Evolutionary conservation across 2,329 filamentous ascomycete species (phyloP), one percentile per base, ranked within the genome.

Genomic region (Fusarium bulbicola): DNA sequence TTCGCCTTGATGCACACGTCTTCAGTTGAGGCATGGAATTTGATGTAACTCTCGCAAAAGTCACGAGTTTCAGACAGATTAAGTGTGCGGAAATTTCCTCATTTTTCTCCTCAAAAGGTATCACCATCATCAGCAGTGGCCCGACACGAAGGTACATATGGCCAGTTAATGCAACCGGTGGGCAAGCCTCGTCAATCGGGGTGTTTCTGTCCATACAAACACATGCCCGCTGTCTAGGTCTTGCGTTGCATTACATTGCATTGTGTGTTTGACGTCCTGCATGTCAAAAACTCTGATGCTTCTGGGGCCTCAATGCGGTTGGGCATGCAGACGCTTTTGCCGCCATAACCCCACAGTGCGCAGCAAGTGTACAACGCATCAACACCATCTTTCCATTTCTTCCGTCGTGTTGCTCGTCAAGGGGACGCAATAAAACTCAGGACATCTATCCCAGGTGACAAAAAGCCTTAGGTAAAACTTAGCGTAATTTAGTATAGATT

Each of bases 331-430:
- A 81, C 83, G 82, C 82, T 80, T 66, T 82, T 83, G 77, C 83
- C 82, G 82, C 84, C 74, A 82, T 79, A 50, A 81, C 79, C 79
- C 59, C 66, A 58, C 79, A 80, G 76, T 76, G 73, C 78, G 75
- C 66, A 78, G 78, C 74, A 70, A 77, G 80, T 85, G 85, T 82
- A 87, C 86, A 88, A 84, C 86, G 81, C 86, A 87, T 77, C 73
- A 72, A 77, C 73, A 76, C 75, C 76, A 75, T 71, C 75, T 77
- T 76, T 62, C 63, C 26, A 30, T 64, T 54, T 64, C 45, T 24
- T 47, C 45, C 30, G 26, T 54, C 43, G 52, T 49, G 66, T 59
- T 67, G 43, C 52, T 68, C 15, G 15, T 34, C 32, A 34, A 34
- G 32, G 32, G 32, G 32, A 34, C 14, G 32, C 14, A 34, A 34